phyloP scores from a whole-genome alignment of 495 filamentous ascomycete species.

The Penicillium antarcticum region DNA sequence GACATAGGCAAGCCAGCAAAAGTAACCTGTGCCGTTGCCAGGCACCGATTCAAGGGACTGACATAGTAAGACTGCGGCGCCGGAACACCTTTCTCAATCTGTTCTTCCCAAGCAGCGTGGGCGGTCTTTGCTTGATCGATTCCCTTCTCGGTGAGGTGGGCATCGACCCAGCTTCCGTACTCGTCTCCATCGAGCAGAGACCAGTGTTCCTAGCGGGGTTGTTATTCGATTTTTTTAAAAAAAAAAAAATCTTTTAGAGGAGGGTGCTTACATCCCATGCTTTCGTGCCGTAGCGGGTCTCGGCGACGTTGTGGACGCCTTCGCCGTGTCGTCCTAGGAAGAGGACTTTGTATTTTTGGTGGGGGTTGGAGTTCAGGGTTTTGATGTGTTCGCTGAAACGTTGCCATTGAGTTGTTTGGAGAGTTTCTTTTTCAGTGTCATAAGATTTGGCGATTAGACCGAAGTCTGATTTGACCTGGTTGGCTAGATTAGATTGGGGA shows the following conservation, averaged over 20 bases:
- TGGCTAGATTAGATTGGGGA: not conserved
- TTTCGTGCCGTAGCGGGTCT: slow-evolving; percentile 61
- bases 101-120: slow-evolving; percentile 59
- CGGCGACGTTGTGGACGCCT: slow-evolving; percentile 67
- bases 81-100: slow-evolving; percentile 56
- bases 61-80: slow-evolving; percentile 67
- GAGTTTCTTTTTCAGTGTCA: slow-evolving; percentile 24
- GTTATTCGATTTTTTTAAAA: too few relatives aligned
- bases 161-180: slow-evolving; percentile 67
- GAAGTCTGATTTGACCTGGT: slow-evolving; percentile 54
- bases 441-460: slow-evolving; percentile 60
- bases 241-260: not conserved
- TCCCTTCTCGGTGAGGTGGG: slow-evolving; percentile 63
- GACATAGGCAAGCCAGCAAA: slow-evolving; percentile 57
- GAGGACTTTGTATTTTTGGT: slow-evolving; percentile 61
- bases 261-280: slow-evolving; percentile 56
- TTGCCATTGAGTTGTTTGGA: slow-evolving; percentile 59
- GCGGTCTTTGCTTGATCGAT: slow-evolving; percentile 60
- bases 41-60: slow-evolving; percentile 69
- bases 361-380: slow-evolving; percentile 45
- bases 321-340: slow-evolving; percentile 72
- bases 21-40: slow-evolving; percentile 60
- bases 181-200: slow-evolving; percentile 68
- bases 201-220: slow-evolving; percentile 59
- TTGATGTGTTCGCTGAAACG: slow-evolving; percentile 55